Conservation (phyloP, 2,329 filamentous ascomycete species). For the Corynespora cassiicola region DNA sequence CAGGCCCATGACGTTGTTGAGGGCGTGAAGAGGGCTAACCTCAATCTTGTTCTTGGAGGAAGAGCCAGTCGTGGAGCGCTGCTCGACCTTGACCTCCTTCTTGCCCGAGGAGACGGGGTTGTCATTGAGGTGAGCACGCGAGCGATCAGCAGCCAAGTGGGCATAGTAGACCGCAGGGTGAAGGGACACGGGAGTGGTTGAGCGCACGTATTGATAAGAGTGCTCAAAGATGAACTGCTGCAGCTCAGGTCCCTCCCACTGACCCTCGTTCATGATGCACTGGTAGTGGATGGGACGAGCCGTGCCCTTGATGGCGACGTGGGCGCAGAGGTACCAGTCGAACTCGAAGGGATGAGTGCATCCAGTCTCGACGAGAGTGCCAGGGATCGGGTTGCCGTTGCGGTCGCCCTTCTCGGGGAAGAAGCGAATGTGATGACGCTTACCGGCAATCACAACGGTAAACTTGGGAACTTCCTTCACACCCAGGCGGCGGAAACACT, state of each 20-base stretch:
- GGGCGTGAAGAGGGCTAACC: constrained; percentile 48
- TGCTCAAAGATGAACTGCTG: constrained; percentile 94
- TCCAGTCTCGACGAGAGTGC: constrained; percentile 85
- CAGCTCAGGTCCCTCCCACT: constrained; percentile 70
- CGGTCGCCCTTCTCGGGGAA: constrained; percentile 78
- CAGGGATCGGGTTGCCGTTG: constrained; percentile 83
- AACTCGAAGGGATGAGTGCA: constrained; percentile 91
- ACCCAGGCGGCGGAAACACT: constrained; percentile 56
- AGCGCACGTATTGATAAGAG: constrained; percentile 90
- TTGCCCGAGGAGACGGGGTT: constrained; percentile 45
- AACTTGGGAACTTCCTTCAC: constrained; percentile 65
- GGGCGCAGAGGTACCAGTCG: constrained; percentile 79
- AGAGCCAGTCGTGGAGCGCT: constrained; percentile 36
- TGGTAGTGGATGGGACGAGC: constrained; percentile 92
- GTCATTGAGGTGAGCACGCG: constrained; percentile 73
- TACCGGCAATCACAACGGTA: constrained; percentile 86
- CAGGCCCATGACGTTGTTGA: constrained; percentile 49
- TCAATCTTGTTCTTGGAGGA: constrained; percentile 37
- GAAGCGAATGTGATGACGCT: constrained; percentile 92
- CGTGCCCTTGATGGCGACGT: constrained; percentile 89
- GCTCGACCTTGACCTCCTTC: constrained; percentile 40
- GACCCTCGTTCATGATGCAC: constrained; percentile 82
- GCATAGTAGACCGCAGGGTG: constrained; percentile 95
- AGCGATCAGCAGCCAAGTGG: constrained; percentile 84
- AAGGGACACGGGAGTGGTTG: constrained; percentile 89